Conservation (phyloP, 805 yeast species). For the Kluyveromyces nonfermentans region DNA sequence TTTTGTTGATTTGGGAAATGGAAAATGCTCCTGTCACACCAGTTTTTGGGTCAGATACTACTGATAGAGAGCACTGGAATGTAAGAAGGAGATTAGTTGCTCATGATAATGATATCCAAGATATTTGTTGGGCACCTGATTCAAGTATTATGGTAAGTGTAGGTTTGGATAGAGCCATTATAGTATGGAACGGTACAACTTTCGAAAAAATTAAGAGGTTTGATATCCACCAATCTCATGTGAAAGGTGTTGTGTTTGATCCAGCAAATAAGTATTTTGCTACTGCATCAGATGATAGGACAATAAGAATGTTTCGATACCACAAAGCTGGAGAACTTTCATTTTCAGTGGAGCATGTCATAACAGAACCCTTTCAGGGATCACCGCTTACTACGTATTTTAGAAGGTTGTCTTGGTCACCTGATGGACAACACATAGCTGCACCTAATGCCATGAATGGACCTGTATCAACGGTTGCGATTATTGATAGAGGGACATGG, state of each 20-base stretch:
- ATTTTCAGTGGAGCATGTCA: constrained; percentile 77
- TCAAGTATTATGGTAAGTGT: constrained; percentile 84
- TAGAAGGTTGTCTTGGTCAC: constrained; percentile 79
- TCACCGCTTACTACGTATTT: constrained; percentile 92
- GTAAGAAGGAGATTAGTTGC: constrained; percentile 88
- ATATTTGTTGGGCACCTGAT: constrained; percentile 97
- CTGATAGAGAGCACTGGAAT: constrained; percentile 85
- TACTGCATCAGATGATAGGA: constrained; percentile 92
- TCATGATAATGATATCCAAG: constrained; percentile 96
- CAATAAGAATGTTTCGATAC: constrained; percentile 79
- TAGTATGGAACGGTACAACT: constrained; percentile 88
- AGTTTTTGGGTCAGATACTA: constrained; percentile 59
- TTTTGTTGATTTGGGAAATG: constrained; percentile 84
- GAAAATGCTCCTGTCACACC: constrained; percentile 50
- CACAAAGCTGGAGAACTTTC: constrained; percentile 65
- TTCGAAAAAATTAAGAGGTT: constrained; percentile 79
- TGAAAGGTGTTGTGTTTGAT: constrained; percentile 93
- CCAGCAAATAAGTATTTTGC: constrained; percentile 98
- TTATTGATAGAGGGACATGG: constrained; percentile 74
- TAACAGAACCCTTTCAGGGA: constrained; percentile 74
- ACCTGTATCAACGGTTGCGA: constrained; percentile 64
- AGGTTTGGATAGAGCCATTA: constrained; percentile 86
- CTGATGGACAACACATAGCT: constrained; percentile 81
- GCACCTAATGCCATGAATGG: constrained; percentile 83
- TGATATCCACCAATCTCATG: constrained; percentile 90